phyloP scores from a whole-genome alignment of 1,284 basidiomycete species.

The Entoloma clypeatum region DNA sequence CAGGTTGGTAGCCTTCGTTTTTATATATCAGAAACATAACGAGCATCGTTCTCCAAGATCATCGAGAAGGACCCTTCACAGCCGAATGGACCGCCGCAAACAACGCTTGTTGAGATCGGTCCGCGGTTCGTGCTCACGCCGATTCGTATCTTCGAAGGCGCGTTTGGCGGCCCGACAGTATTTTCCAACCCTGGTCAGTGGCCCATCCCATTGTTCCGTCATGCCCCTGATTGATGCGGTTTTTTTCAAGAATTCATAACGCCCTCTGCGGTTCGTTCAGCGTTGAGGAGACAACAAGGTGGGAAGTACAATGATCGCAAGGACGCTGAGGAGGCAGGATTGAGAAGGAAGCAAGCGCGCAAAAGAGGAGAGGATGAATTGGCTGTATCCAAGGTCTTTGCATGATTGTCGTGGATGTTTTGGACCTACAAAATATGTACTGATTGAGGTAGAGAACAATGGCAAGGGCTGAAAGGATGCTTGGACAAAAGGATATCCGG shows the following conservation, averaged over 20 bases:
- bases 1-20: conserved; percentile 55
- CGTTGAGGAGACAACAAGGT: conserved; percentile 70
- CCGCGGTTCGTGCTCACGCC: conserved; percentile 97
- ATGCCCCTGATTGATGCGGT: conserved; percentile 5
- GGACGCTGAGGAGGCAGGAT: conserved; percentile 68
- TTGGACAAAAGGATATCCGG: conserved; percentile 24
- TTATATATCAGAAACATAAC: conserved; percentile 5
- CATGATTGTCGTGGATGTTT: conserved; percentile 38
- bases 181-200: conserved; percentile 89
- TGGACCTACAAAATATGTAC: conserved; percentile 3
- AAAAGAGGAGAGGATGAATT: conserved; percentile 76
- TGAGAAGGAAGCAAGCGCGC: conserved; percentile 63
- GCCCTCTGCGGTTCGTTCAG: conserved; percentile 78
- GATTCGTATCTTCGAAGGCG: conserved; percentile 97
- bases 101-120: conserved; percentile 88
- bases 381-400: conserved; percentile 86
- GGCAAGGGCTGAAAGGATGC: conserved; percentile 7
- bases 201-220: conserved; percentile 14
- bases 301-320: conserved; percentile 80
- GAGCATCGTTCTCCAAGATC: conserved; percentile 45
- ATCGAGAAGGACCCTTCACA: conserved; percentile 76
- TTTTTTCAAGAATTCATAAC: conserved; percentile 77
- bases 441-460: conserved; percentile 19
- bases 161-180: conserved; percentile 92
- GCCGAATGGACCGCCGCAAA: conserved; percentile 72